A percentile compares a stretch with the other conserved stretches of the same genome.
phyloP scores from a whole-genome alignment of 2,329 filamentous ascomycete genomes.

The Epichloe sibirici region DNA sequence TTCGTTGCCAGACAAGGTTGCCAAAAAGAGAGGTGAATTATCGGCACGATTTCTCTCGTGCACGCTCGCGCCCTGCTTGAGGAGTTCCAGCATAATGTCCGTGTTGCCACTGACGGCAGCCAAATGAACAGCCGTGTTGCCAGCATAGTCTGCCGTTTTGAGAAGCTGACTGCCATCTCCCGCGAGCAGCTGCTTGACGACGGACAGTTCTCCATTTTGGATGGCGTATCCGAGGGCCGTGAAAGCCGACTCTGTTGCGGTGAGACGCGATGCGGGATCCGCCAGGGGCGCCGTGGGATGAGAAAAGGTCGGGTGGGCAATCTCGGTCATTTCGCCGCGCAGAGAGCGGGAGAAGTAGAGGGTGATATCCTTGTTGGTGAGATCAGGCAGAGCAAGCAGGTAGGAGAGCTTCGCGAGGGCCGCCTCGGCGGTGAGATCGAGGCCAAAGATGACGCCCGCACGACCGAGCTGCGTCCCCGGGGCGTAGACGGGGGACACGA shows the following conservation, averaged over 20 bases:
- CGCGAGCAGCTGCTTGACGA: slow-evolving; percentile 55
- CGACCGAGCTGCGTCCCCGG: slow-evolving; percentile 65
- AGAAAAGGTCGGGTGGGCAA: slow-evolving; percentile 58
- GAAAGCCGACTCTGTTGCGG: slow-evolving; percentile 50
- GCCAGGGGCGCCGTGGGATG: slow-evolving; percentile 51
- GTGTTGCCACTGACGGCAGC: slow-evolving; percentile 42
- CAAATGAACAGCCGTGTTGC: slow-evolving; percentile 57
- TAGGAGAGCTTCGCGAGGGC: slow-evolving; percentile 87
- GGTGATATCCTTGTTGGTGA: slow-evolving; percentile 54
- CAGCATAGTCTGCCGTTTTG: slow-evolving; percentile 67
- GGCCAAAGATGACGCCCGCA: slow-evolving; percentile 78
- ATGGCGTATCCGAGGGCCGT: slow-evolving; percentile 73
- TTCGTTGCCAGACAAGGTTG: slow-evolving; percentile 42
- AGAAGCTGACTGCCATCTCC: slow-evolving; percentile 54
- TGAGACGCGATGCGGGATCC: slow-evolving; percentile 29
- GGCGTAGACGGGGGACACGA: slow-evolving; percentile 66
- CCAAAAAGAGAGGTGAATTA: slow-evolving; percentile 54
- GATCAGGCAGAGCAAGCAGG: slow-evolving; percentile 55
- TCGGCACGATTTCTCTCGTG: slow-evolving; percentile 53
- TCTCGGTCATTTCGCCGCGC: slow-evolving; percentile 76
- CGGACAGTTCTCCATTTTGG: slow-evolving; percentile 53
- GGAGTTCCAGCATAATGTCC: slow-evolving; percentile 45
- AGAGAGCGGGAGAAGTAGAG: slow-evolving; percentile 62
- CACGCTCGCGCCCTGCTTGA: slow-evolving; percentile 52
- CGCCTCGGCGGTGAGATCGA: slow-evolving; percentile 81